phyloP scores from a whole-genome alignment of 257 asterid genomes.

The Oldenlandia corymbosa region DNA sequence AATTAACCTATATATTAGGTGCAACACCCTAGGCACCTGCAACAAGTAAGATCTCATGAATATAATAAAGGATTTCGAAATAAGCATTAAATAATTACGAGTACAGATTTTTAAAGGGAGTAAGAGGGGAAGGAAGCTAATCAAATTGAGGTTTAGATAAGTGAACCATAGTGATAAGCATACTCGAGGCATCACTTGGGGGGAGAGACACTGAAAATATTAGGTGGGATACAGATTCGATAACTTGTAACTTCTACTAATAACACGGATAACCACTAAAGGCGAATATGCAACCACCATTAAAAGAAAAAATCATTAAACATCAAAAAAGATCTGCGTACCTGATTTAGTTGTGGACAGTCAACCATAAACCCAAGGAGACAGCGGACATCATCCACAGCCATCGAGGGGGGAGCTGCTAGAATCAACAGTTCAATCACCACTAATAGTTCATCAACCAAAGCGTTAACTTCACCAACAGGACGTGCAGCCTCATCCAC shows the following conservation, averaged over 20 bases:
- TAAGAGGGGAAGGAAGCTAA: neutral
- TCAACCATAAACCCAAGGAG: slow-evolving; percentile 96
- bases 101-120: neutral
- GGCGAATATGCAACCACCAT: neutral
- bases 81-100: neutral
- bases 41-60: slow-evolving; percentile 29
- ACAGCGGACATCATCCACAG: slow-evolving; percentile 76
- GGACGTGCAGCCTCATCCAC: slow-evolving; percentile 49
- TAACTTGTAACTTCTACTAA: neutral
- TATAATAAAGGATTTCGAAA: neutral
- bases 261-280: neutral
- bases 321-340: slow-evolving; percentile 21
- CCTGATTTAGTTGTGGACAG: slow-evolving; percentile 98
- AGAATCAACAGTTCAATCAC: slow-evolving; percentile 82
- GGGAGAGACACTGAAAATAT: neutral
- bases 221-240: neutral
- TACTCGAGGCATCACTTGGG: too few species aligned
- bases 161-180: too few species aligned
- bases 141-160: neutral
- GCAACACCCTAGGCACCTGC: slow-evolving; percentile 96
- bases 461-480: slow-evolving; percentile 94
- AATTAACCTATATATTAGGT: slow-evolving; percentile 82
- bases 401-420: slow-evolving; percentile 85
- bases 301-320: neutral
- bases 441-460: slow-evolving; percentile 97